These are phyloP conservation scores for Clarireedia monteithiana DNA, from an alignment of 2,329 filamentous ascomycete genomes.

Conservation along the genomic window DNA sequence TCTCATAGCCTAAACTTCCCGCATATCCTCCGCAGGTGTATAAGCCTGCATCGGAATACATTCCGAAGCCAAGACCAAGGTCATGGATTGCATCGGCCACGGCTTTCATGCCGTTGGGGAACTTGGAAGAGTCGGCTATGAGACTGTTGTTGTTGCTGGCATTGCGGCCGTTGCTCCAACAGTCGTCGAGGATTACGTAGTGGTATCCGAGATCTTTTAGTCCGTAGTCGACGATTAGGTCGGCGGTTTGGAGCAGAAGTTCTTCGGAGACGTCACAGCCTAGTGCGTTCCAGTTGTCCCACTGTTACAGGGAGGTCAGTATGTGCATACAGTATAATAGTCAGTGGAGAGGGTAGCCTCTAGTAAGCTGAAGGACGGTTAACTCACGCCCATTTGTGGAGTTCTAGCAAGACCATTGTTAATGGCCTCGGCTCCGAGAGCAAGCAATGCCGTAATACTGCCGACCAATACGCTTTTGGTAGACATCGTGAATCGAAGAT, in stretches of 20 bases:
- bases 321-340: too few relatives aligned
- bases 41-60: constrained; percentile 42
- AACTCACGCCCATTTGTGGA: constrained; percentile 32
- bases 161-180: constrained; percentile 40
- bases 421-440: constrained; percentile 21
- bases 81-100: constrained; percentile 40
- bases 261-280: constrained; percentile 42
- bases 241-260: constrained; percentile 40
- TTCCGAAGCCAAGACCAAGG: constrained; percentile 43
- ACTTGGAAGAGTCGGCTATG: constrained; percentile 34
- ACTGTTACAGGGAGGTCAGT: constrained; percentile 14
- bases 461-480: neutral
- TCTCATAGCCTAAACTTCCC: constrained; percentile 42
- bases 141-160: constrained; percentile 35
- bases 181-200: constrained; percentile 49
- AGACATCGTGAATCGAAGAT: constrained; percentile 1
- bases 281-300: constrained; percentile 42
- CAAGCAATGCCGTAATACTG: constrained; percentile 12
- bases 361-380: too few relatives aligned
- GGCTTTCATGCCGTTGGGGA: constrained; percentile 40
- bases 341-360: too few relatives aligned
- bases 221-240: constrained; percentile 40
- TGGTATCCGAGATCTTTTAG: constrained; percentile 47
- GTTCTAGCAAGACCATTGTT: constrained; percentile 35
- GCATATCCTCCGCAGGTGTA: constrained; percentile 34